These are phyloP conservation scores for Malus hybrid DNA, from an alignment of 331 rosid species.

Conservation along the genomic window DNA sequence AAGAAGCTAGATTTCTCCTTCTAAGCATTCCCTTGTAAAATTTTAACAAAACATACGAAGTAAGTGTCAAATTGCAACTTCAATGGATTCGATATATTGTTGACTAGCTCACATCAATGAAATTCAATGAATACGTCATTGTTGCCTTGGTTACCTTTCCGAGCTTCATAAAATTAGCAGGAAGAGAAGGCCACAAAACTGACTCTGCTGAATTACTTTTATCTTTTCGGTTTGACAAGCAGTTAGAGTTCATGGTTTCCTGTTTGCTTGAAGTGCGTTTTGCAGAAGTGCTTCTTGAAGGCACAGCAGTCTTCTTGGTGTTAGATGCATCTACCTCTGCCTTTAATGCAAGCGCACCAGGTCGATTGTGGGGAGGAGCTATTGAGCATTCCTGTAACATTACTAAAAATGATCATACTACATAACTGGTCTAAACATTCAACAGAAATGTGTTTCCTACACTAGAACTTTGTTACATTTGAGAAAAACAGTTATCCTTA, in stretches of 20 bases:
- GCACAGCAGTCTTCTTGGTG: slow-evolving; percentile 28
- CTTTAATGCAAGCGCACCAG: slow-evolving; percentile 43
- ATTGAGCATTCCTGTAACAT: slow-evolving; percentile 34
- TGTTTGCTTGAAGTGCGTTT: slow-evolving; percentile 40
- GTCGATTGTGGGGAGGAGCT: slow-evolving; percentile 28
- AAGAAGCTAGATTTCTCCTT: slow-evolving; percentile 65
- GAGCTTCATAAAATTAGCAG: slow-evolving; percentile 54
- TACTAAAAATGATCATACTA: slow-evolving; percentile 18
- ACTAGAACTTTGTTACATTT: neutral
- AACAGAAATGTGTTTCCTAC: neutral
- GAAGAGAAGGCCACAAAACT: slow-evolving; percentile 58
- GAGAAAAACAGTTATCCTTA: neutral
- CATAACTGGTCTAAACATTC: neutral
- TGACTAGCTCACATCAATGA: neutral
- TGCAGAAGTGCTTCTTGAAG: slow-evolving; percentile 34
- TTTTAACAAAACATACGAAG: slow-evolving; percentile 15
- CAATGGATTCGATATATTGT: neutral
- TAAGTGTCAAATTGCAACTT: slow-evolving; percentile 4
- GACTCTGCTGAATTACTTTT: slow-evolving; percentile 26
- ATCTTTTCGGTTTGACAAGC: slow-evolving; percentile 34
- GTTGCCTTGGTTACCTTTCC: slow-evolving; percentile 49
- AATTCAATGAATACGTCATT: neutral
- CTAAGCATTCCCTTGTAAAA: slow-evolving; percentile 73
- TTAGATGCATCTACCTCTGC: slow-evolving; percentile 31
- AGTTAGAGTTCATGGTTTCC: slow-evolving; percentile 45